These are phyloP conservation scores for Heliosperma pusillum DNA, from an alignment of 148 eudicot species.

Conservation along the genomic window DNA sequence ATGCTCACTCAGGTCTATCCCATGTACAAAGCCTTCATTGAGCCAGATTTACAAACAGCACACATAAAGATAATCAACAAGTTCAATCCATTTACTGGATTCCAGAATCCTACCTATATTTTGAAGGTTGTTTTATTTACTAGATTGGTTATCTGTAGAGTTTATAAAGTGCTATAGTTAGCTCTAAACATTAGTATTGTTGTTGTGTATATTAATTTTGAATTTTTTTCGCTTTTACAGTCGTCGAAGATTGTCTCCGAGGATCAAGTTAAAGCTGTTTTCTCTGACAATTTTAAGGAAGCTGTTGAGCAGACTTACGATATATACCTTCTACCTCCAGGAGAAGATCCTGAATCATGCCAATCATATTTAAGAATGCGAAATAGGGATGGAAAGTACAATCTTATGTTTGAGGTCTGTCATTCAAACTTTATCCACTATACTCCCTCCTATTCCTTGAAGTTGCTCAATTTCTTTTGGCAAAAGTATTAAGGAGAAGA, in stretches of 20 bases:
- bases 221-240: conserved; percentile 31
- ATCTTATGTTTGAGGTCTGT: conserved; percentile 96
- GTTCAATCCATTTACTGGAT: conserved; percentile 94
- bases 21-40: conserved; percentile 97
- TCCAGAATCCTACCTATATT: conserved; percentile 84
- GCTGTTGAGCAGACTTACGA: conserved; percentile 76
- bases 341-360: conserved; percentile 97
- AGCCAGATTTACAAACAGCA: conserved; percentile 92
- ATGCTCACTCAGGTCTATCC: conserved; percentile 73
- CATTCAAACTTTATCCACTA: conserved; percentile 12
- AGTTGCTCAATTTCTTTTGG: not conserved
- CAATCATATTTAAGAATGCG: conserved; percentile 96
- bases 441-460: not conserved
- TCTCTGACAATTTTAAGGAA: conserved; percentile 52
- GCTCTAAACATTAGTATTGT: not conserved
- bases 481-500: not conserved
- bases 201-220: conserved; percentile 10
- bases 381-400: conserved; percentile 94
- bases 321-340: conserved; percentile 92
- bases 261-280: conserved; percentile 61
- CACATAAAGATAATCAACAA: conserved; percentile 87
- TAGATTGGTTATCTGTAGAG: not conserved
- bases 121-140: conserved; percentile 51
- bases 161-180: not conserved
- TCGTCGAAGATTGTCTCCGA: conserved; percentile 55